phyloP scores from a whole-genome alignment of 2,329 filamentous ascomycete genomes.

The Pseudonectria foliicola region DNA sequence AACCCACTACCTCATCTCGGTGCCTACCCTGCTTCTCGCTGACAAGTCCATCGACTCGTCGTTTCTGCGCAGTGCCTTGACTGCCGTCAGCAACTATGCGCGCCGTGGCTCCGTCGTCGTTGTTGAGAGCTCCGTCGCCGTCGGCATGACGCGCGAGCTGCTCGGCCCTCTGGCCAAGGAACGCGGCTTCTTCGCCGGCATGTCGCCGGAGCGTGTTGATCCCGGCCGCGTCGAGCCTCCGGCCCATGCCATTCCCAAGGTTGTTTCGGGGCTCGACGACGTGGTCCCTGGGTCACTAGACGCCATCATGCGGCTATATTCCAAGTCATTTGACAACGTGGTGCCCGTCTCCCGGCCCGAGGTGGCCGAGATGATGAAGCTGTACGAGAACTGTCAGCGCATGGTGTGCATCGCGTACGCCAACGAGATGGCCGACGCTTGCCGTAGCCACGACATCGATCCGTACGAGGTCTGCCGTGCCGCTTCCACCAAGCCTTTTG shows the following conservation, averaged over 20 bases:
- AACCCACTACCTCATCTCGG: constrained; percentile 46
- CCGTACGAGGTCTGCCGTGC: constrained; percentile 43
- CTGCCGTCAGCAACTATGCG: constrained; percentile 33
- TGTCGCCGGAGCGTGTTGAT: constrained; percentile 48
- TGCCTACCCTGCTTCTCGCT: constrained; percentile 42
- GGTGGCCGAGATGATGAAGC: constrained; percentile 51
- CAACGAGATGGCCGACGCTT: constrained; percentile 51
- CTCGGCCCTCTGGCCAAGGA: constrained; percentile 37
- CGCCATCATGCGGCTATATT: constrained; percentile 38
- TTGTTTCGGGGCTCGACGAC: constrained; percentile 45
- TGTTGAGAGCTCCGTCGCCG: constrained; percentile 46
- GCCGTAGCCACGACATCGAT: constrained; percentile 36
- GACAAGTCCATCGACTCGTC: constrained; percentile 42
- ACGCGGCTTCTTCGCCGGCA: constrained; percentile 38
- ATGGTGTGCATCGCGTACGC: constrained; percentile 48
- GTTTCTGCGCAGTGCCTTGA: constrained; percentile 37
- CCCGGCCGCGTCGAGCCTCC: constrained; percentile 38
- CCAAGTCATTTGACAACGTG: constrained; percentile 38
- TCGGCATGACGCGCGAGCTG: constrained; percentile 46
- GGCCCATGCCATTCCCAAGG: constrained; percentile 40
- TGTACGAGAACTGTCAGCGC: constrained; percentile 52
- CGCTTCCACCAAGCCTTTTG: constrained; percentile 45
- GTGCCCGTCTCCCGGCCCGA: constrained; percentile 44
- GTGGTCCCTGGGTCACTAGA: constrained; percentile 36
- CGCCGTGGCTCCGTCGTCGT: constrained; percentile 40